phyloP scores from a whole-genome alignment of 2,329 filamentous ascomycete species.

The Arthroderma sp. region DNA sequence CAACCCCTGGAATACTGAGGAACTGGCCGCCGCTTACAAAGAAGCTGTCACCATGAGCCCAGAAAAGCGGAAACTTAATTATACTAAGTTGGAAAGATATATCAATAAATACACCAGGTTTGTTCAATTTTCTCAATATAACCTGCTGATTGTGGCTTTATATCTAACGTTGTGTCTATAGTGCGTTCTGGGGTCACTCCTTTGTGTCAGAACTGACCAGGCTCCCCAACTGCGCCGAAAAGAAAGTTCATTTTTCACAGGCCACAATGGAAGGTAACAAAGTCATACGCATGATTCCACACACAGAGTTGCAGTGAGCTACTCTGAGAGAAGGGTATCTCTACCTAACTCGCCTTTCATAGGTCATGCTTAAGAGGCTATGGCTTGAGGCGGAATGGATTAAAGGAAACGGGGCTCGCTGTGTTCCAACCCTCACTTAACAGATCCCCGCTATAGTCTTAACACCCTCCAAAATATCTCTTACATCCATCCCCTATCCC shows the following conservation, averaged over 20 bases:
- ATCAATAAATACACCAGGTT: slow-evolving; percentile 91
- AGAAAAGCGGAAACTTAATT: slow-evolving; percentile 76
- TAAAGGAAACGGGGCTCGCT: neutral
- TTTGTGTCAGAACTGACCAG: slow-evolving; percentile 72
- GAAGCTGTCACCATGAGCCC: slow-evolving; percentile 94
- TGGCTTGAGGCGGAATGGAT: neutral
- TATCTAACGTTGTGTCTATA: slow-evolving; percentile 20
- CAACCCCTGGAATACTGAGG: slow-evolving; percentile 98
- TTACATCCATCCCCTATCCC: neutral
- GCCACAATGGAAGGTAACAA: neutral
- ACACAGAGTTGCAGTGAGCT: slow-evolving; percentile 1
- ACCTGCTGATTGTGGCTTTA: neutral
- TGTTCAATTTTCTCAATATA: slow-evolving; percentile 10
- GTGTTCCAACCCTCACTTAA: neutral
- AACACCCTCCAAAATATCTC: neutral
- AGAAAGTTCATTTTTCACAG: slow-evolving; percentile 29
- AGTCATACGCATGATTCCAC: neutral
- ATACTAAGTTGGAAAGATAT: slow-evolving; percentile 83
- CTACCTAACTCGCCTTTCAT: neutral
- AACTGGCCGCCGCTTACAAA: slow-evolving; percentile 83
- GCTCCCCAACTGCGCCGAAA: slow-evolving; percentile 43
- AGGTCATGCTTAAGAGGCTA: too few species aligned
- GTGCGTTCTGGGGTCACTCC: slow-evolving; percentile 89
- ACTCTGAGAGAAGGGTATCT: neutral
- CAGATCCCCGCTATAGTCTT: neutral